Evolutionary conservation across 139 green algal species (phyloP).

Genomic region (Haematococcus lacustris): DNA sequence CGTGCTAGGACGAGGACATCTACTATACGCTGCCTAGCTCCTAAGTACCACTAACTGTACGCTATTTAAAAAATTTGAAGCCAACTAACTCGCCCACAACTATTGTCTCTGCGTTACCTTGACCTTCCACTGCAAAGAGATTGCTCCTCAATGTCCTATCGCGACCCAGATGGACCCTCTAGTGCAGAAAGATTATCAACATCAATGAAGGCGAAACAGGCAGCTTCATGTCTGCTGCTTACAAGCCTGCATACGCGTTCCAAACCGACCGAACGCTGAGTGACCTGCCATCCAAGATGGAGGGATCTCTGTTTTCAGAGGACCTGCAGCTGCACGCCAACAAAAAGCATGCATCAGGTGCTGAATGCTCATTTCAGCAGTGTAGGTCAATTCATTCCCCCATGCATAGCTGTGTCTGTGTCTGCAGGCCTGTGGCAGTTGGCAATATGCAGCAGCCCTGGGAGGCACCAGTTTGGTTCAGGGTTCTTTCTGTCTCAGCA

Average conservation of each 20-base stretch:
- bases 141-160: neutral
- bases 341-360: neutral
- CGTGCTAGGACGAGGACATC: too few species aligned
- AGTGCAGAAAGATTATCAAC: constrained; percentile 1
- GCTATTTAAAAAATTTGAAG: too few species aligned
- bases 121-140: too few species aligned
- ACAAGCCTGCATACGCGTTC: constrained; percentile 7
- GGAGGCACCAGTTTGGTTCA: constrained; percentile 6
- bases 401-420: neutral
- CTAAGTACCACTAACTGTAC: too few species aligned
- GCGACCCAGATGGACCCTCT: neutral
- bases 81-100: too few species aligned
- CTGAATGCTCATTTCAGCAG: neutral
- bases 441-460: constrained; percentile 1
- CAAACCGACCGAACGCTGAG: neutral
- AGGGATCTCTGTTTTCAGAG: constrained; percentile 1
- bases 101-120: too few species aligned
- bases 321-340: constrained; percentile 3
- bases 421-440: constrained; percentile 5
- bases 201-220: neutral
- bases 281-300: constrained; percentile 1
- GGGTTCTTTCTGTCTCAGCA: constrained; percentile 9
- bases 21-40: too few species aligned
- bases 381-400: neutral
- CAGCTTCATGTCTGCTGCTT: neutral